Evolutionary conservation across 306 rosid genomes (phyloP).

Genomic region (Castanospermum australe): DNA sequence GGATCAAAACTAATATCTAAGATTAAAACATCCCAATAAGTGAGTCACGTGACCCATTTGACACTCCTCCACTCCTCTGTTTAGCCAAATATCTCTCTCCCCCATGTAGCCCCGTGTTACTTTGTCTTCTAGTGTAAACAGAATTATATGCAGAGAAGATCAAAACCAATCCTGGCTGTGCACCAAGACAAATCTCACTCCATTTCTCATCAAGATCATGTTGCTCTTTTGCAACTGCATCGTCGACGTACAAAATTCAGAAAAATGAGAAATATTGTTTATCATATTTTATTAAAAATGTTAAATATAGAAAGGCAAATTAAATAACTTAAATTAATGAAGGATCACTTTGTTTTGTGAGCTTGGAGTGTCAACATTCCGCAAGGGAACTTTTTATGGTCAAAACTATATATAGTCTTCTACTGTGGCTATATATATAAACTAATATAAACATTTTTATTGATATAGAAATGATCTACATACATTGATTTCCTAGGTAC

Average conservation of each 20-base stretch:
- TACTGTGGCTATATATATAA: no score
- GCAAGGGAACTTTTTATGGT: no score
- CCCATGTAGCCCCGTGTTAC: conserved; percentile 19
- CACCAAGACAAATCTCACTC: conserved; percentile 61
- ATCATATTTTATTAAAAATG: background rate
- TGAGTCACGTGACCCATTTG: no score
- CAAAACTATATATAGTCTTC: no score
- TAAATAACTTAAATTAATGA: conserved; percentile 3
- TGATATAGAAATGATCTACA: no score
- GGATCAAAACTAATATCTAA: no score
- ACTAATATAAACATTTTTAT: no score
- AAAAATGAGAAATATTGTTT: background rate
- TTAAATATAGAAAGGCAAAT: background rate
- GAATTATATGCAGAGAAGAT: conserved; percentile 24
- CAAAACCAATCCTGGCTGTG: conserved; percentile 6
- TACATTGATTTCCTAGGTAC: no score
- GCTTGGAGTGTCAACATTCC: conserved; percentile 37
- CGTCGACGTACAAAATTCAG: conserved; percentile 1
- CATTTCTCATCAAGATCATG: conserved; percentile 35
- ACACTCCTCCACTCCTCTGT: background rate
- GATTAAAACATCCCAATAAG: no score
- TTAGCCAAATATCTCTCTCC: no score
- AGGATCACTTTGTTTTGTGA: conserved; percentile 40
- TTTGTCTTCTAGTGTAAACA: conserved; percentile 35
- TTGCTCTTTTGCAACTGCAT: conserved; percentile 2